Conservation (phyloP, 2,329 filamentous ascomycete genomes). For the Byssothecium circinans region DNA sequence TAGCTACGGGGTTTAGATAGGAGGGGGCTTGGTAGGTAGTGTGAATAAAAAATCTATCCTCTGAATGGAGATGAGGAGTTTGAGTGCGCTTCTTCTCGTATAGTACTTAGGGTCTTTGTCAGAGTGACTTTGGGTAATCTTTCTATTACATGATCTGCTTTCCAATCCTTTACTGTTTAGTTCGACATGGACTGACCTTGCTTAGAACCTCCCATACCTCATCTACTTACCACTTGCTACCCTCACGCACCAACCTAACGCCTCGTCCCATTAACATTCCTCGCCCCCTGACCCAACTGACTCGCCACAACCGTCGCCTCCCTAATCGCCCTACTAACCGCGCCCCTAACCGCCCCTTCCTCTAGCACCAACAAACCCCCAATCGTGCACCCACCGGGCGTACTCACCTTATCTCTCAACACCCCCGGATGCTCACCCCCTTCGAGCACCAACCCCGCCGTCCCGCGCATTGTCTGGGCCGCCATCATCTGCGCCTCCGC, state of each 20-base stretch:
- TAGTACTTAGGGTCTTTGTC: no score
- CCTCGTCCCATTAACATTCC: conserved; percentile 51
- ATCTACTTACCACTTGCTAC: neutral
- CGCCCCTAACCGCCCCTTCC: conserved; percentile 69
- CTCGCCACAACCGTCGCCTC: conserved; percentile 72
- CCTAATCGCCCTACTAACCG: conserved; percentile 67
- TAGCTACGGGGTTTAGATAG: no score
- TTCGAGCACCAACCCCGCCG: conserved; percentile 66
- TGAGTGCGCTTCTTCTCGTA: no score
- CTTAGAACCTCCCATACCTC: no score
- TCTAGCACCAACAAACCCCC: conserved; percentile 73
- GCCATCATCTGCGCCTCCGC: conserved; percentile 76
- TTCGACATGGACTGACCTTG: neutral
- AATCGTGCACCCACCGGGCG: conserved; percentile 77
- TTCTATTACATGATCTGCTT: no score
- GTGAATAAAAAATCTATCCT: no score
- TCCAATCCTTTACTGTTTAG: no score
- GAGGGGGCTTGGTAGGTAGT: no score
- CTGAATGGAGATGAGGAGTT: no score
- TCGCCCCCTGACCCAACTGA: conserved; percentile 61
- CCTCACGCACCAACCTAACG: conserved; percentile 13
- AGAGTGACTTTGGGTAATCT: no score
- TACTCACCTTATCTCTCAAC: conserved; percentile 74
- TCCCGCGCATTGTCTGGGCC: conserved; percentile 75
- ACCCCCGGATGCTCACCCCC: conserved; percentile 73